Conservation (phyloP, 179 eudicot genomes). For the Corrigiola litoralis region DNA sequence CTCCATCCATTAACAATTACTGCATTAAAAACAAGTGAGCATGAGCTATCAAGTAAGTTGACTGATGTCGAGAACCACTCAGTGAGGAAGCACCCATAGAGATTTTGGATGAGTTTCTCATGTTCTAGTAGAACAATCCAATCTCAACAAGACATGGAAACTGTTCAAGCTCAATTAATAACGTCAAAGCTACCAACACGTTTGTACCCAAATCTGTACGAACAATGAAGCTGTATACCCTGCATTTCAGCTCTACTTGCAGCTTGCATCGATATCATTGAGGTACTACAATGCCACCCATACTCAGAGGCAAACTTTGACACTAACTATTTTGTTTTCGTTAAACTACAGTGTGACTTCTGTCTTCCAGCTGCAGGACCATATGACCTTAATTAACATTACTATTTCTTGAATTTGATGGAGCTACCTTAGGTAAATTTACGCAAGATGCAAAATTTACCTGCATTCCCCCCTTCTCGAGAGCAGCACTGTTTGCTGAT, state of each 20-base stretch:
- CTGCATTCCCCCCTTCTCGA: slow-evolving; percentile 92
- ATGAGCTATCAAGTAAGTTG: neutral
- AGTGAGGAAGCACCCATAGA: too few species aligned
- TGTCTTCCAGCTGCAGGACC: too few species aligned
- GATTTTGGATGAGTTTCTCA: too few species aligned
- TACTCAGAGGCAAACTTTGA: neutral
- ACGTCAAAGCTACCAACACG: neutral
- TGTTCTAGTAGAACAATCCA: neutral
- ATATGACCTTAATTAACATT: too few species aligned
- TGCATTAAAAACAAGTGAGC: neutral
- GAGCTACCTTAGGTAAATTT: neutral
- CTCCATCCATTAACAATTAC: neutral
- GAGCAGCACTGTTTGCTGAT: slow-evolving; percentile 64
- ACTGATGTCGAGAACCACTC: too few species aligned
- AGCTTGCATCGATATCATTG: neutral
- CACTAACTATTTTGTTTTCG: too few species aligned
- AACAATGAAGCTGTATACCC: neutral
- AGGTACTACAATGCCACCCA: neutral
- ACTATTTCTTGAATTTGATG: neutral
- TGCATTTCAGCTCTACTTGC: neutral
- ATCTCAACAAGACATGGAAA: neutral
- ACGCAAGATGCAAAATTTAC: slow-evolving; percentile 22
- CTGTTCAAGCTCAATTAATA: neutral
- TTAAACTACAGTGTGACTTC: too few species aligned
- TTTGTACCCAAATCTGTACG: neutral